phyloP scores from a whole-genome alignment of 192 early-diverging fungal species.

The Backusella tarrabulga region DNA sequence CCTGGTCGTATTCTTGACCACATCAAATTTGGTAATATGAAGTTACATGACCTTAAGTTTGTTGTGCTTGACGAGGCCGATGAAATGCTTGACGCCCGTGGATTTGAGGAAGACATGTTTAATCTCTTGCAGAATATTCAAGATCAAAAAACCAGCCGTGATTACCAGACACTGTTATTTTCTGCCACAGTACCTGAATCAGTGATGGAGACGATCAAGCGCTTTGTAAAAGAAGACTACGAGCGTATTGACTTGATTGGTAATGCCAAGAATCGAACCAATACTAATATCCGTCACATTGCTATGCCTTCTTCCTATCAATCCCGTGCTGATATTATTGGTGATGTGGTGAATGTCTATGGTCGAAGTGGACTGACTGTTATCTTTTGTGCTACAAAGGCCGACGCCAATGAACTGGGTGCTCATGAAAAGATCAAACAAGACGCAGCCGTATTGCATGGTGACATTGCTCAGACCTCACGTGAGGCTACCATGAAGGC shows the following conservation, averaged over 20 bases:
- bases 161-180: constrained; percentile 79
- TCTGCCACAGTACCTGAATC: constrained; percentile 86
- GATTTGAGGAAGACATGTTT: constrained; percentile 80
- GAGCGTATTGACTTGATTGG: constrained; percentile 83
- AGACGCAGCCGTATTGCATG: constrained; percentile 80
- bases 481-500: constrained; percentile 81
- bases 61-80: constrained; percentile 82
- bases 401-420: constrained; percentile 80
- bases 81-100: constrained; percentile 80
- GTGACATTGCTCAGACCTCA: constrained; percentile 79
- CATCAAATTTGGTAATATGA: constrained; percentile 81
- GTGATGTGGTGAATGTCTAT: constrained; percentile 92
- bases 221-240: constrained; percentile 57
- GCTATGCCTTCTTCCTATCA: constrained; percentile 87
- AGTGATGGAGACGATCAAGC: constrained; percentile 67
- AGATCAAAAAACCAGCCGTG: constrained; percentile 66
- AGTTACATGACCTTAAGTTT: constrained; percentile 58
- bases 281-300: constrained; percentile 81
- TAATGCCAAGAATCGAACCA: constrained; percentile 85
- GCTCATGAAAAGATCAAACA: constrained; percentile 74
- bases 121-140: constrained; percentile 70
- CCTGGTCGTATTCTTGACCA: constrained; percentile 82
- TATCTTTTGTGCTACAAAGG: constrained; percentile 95
- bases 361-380: constrained; percentile 82
- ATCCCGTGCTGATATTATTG: constrained; percentile 86